phyloP scores from a whole-genome alignment of 768 basidiomycete genomes.

The Mycena belliarum region DNA sequence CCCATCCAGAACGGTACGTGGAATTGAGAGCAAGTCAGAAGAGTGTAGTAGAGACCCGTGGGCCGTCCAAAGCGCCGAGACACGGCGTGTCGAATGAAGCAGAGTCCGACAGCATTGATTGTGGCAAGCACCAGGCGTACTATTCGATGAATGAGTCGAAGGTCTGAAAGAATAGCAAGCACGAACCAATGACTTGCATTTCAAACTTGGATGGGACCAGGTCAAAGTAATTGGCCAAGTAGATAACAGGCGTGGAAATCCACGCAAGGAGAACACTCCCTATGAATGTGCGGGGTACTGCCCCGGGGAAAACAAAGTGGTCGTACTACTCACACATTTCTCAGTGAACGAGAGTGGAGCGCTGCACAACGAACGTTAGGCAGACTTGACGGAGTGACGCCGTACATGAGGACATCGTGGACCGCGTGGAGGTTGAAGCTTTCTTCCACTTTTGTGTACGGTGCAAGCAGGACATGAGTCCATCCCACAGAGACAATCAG shows the following conservation, averaged over 20 bases:
- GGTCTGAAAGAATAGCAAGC: background rate
- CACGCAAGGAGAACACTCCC: constrained; percentile 73
- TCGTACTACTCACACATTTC: constrained; percentile 65
- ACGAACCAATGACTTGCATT: constrained; percentile 70
- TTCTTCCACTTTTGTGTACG: constrained; percentile 97
- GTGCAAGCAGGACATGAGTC: constrained; percentile 74
- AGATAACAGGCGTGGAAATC: constrained; percentile 50
- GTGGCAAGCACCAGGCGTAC: constrained; percentile 75
- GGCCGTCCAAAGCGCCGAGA: constrained; percentile 61
- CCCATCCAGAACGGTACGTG: constrained; percentile 94
- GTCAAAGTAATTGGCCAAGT: constrained; percentile 41
- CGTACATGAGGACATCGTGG: constrained; percentile 86
- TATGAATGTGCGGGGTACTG: constrained; percentile 85
- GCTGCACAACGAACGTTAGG: constrained; percentile 41
- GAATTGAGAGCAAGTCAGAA: constrained; percentile 83
- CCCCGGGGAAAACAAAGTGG: constrained; percentile 85
- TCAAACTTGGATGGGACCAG: constrained; percentile 58
- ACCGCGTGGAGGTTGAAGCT: constrained; percentile 92
- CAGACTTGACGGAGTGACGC: constrained; percentile 45
- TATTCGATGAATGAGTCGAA: constrained; percentile 30
- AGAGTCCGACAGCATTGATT: constrained; percentile 62
- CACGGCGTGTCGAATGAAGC: constrained; percentile 63
- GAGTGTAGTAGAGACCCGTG: constrained; percentile 57
- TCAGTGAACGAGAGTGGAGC: background rate
- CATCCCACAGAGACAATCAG: constrained; percentile 54